These are phyloP conservation scores for Cornus suecica DNA, from an alignment of 148 eudicot genomes.

Conservation along the genomic window DNA sequence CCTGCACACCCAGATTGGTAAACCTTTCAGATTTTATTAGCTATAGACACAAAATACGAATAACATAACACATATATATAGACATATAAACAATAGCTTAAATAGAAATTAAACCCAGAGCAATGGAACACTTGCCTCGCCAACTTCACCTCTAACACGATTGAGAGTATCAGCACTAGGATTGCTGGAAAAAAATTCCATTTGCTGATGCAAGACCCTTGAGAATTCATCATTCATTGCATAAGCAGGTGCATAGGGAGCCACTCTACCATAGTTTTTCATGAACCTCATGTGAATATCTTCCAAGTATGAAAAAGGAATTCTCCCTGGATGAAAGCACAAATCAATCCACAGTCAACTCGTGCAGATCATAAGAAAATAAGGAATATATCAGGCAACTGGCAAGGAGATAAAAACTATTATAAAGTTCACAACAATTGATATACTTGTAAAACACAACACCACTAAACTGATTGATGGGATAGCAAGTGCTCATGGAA, in stretches of 20 bases:
- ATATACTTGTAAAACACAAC: neutral
- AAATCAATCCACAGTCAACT: constrained; percentile 4
- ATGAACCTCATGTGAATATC: constrained; percentile 96
- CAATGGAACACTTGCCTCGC: constrained; percentile 60
- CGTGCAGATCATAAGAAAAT: neutral
- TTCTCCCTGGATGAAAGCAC: constrained; percentile 61
- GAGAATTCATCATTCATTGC: constrained; percentile 91
- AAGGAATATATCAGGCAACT: neutral
- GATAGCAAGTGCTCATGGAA: no score
- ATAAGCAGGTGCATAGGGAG: constrained; percentile 84
- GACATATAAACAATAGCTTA: neutral
- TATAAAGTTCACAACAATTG: neutral
- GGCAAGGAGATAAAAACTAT: neutral
- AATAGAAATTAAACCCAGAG: neutral
- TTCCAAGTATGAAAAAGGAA: constrained; percentile 93
- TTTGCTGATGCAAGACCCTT: constrained; percentile 75
- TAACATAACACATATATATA: neutral
- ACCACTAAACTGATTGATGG: no score
- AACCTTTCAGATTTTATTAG: no score
- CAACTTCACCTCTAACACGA: constrained; percentile 96
- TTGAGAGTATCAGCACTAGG: constrained; percentile 91
- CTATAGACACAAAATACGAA: no score
- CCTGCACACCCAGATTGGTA: no score
- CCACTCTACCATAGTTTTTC: constrained; percentile 93
- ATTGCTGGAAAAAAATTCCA: constrained; percentile 82